Evolutionary conservation across 306 rosid genomes (phyloP).

Genomic region (Lathyrus sativus): DNA sequence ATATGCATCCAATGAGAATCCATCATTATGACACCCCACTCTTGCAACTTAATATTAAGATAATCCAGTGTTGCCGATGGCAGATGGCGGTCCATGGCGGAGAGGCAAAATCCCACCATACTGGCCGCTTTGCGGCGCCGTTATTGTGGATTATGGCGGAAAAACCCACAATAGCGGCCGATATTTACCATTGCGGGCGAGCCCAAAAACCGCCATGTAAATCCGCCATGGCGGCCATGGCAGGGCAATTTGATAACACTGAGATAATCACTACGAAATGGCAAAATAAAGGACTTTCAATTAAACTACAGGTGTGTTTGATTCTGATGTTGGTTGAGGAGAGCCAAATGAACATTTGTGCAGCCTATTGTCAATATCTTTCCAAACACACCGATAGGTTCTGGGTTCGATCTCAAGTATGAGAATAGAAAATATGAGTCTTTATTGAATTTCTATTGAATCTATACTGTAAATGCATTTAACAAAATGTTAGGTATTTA

Average conservation of each 20-base stretch:
- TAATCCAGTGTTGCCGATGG: too few relatives aligned
- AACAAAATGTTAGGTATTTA: neutral
- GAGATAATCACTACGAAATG: neutral
- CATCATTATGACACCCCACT: neutral
- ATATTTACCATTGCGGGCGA: too few relatives aligned
- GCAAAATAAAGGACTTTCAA: neutral
- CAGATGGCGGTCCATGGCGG: too few relatives aligned
- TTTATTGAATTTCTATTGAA: neutral
- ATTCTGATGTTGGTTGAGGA: neutral
- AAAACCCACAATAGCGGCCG: too few relatives aligned
- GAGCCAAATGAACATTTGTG: neutral
- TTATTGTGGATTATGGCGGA: too few relatives aligned
- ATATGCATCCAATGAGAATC: neutral
- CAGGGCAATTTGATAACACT: too few relatives aligned
- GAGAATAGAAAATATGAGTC: neutral
- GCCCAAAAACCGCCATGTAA: too few relatives aligned
- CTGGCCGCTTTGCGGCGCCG: too few relatives aligned
- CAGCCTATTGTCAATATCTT: neutral
- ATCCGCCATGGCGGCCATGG: too few relatives aligned
- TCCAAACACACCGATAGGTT: neutral
- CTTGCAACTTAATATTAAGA: neutral
- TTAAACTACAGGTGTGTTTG: neutral
- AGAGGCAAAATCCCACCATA: too few relatives aligned
- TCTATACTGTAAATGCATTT: neutral
- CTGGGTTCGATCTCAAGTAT: neutral